Conservation (phyloP, 306 rosid genomes). For the Lithocarpus polystachyus region DNA sequence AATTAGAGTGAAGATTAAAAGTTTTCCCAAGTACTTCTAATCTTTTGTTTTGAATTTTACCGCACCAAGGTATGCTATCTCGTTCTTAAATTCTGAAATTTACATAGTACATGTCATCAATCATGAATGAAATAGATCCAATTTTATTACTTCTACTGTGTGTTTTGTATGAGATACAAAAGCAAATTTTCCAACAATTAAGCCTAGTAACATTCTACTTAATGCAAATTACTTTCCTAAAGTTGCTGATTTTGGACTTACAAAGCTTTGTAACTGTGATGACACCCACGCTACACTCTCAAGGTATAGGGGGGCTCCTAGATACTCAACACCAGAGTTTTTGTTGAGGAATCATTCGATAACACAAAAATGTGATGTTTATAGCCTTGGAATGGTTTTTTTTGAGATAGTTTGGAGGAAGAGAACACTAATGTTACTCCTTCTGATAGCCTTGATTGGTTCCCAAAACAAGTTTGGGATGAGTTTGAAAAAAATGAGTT, state of each 20-base stretch:
- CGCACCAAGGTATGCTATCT: too few species aligned
- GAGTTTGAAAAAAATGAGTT: neutral
- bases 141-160: too few species aligned
- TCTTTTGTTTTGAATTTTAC: too few species aligned
- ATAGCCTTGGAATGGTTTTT: conserved; percentile 3
- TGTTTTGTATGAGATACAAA: too few species aligned
- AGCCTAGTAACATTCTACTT: conserved; percentile 8
- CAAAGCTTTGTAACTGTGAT: neutral
- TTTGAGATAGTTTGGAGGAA: conserved; percentile 18
- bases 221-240: neutral
- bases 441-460: conserved; percentile 4
- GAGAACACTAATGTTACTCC: neutral
- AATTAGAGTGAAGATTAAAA: too few species aligned
- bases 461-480: conserved; percentile 9
- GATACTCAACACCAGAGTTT: conserved; percentile 13
- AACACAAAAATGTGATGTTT: conserved; percentile 11
- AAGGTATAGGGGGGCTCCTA: neutral
- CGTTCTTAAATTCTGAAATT: too few species aligned
- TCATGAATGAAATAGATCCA: too few species aligned
- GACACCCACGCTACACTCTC: neutral
- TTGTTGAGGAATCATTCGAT: conserved; percentile 6
- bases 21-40: too few species aligned
- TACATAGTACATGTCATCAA: too few species aligned
- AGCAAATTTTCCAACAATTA: too few species aligned
- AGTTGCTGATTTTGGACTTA: conserved; percentile 12